Conservation (phyloP, 208 protist genomes). For the Crithidia mellificae region DNA sequence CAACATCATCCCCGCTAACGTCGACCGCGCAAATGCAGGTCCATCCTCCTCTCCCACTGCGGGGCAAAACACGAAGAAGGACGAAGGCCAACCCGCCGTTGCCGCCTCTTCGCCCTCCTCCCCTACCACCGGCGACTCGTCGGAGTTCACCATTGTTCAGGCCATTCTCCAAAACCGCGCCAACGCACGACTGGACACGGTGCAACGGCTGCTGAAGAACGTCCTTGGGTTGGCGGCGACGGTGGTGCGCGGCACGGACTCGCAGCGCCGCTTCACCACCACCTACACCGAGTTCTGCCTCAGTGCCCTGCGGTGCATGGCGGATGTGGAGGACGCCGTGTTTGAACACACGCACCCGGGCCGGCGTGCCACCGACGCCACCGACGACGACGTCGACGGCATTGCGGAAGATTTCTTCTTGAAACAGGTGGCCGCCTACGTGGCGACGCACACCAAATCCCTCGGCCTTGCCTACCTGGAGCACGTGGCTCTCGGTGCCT, state of each 20-base stretch:
- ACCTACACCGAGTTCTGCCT: constrained; percentile 76
- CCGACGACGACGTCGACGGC: constrained; percentile 38
- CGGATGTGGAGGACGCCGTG: constrained; percentile 67
- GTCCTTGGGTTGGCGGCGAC: constrained; percentile 27
- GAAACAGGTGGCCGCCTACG: constrained; percentile 53
- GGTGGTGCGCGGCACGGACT: constrained; percentile 79
- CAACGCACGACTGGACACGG: constrained; percentile 17
- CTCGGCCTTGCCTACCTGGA: constrained; percentile 66
- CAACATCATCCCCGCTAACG: too few species aligned
- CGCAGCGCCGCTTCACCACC: constrained; percentile 69
- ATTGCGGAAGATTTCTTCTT: constrained; percentile 57
- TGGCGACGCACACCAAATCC: constrained; percentile 54
- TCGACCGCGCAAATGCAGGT: too few species aligned
- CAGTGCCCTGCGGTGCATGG: constrained; percentile 45
- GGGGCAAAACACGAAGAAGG: background rate
- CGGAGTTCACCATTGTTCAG: constrained; percentile 18
- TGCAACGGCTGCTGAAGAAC: constrained; percentile 38
- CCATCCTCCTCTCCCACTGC: background rate
- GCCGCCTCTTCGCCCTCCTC: too few species aligned
- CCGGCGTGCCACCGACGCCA: constrained; percentile 35
- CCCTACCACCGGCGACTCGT: background rate
- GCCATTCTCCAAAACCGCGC: constrained; percentile 9
- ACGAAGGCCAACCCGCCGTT: background rate
- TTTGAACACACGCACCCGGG: constrained; percentile 61
- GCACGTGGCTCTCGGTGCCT: constrained; percentile 54